Evolutionary conservation across 108 stramenopile species (phyloP), one percentile per base, ranked within the genome.

Genomic region (Mediolabrus comicus): DNA sequence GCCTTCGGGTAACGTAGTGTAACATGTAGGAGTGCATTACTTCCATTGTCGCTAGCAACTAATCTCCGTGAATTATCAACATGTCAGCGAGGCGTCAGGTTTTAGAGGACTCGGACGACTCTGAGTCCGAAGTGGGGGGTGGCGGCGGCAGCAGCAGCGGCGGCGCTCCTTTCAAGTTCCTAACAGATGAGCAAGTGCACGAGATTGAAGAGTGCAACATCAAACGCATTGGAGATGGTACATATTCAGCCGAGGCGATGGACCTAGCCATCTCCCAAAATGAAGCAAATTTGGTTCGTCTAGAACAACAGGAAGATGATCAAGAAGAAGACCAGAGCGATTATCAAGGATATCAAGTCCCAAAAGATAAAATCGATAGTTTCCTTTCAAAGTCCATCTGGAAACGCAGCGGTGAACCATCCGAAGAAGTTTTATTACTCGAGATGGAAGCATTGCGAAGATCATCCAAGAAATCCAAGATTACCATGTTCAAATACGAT

Each of bases 21-120:
- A n/a, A n/a, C n/a, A n/a, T n/a, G n/a, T n/a, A n/a, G n/a, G n/a
- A n/a, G n/a, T n/a, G n/a, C n/a, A n/a, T n/a, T n/a, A n/a, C n/a
- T n/a, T 41, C 39, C 25, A 53, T 54, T 54, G 27, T 28, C 2
- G 27, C 39, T 41, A 11, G 14, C 39, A 14, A 12, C 12, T 14
- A 41, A 11, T 14, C 11, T 41, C 39, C 39, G 39, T 14, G 39
- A 14, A 14, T 12, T 11, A 41, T 11, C 12, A 57, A 25, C 55
- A 72, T 72, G 71, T 72, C 62, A 46, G 22, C 43, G 41, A 72
- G 55, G 62, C 71, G 71, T 1, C 39, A 62, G 16, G 16, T 58
- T 41, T 62, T 72, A 31, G 54, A 72, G 26, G 71, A 72, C 36
- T 64, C 71, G 0, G 71, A 72, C 53, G 71, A 64, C 3, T 30